These are phyloP conservation scores for Cladophialophora immunda DNA, from an alignment of 2,329 filamentous ascomycete genomes.

Conservation along the genomic window DNA sequence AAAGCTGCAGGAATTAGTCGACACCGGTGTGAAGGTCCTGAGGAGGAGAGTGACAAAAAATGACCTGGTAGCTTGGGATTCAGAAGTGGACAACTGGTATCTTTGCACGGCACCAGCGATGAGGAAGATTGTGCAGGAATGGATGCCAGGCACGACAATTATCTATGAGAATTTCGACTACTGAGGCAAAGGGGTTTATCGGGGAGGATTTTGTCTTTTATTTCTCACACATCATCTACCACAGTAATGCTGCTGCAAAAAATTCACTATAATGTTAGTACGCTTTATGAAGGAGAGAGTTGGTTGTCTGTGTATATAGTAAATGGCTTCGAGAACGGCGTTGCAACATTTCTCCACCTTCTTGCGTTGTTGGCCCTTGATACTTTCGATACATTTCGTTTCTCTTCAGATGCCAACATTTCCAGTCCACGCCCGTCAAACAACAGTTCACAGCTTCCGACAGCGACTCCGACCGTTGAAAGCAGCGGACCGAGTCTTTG, in stretches of 20 bases:
- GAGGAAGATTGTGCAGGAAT: conserved; percentile 59
- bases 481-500: neutral
- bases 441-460: neutral
- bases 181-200: conserved; percentile 42
- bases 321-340: neutral
- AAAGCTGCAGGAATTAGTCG: conserved; percentile 50
- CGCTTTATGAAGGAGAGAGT: neutral
- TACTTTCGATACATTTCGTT: neutral
- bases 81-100: conserved; percentile 61
- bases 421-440: neutral
- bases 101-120: conserved; percentile 65
- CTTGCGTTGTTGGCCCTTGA: neutral
- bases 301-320: neutral
- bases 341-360: neutral
- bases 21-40: conserved; percentile 48
- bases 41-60: conserved; percentile 56
- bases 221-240: neutral
- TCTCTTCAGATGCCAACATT: neutral
- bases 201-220: neutral
- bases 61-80: conserved; percentile 55
- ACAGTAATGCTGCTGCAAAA: neutral
- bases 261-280: neutral
- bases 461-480: neutral
- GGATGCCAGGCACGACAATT: conserved; percentile 65
- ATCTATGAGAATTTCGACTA: conserved; percentile 70